Evolutionary conservation across 805 yeast species (phyloP), one percentile per base, ranked within the genome.

Genomic region (Candida silvicultrix): DNA sequence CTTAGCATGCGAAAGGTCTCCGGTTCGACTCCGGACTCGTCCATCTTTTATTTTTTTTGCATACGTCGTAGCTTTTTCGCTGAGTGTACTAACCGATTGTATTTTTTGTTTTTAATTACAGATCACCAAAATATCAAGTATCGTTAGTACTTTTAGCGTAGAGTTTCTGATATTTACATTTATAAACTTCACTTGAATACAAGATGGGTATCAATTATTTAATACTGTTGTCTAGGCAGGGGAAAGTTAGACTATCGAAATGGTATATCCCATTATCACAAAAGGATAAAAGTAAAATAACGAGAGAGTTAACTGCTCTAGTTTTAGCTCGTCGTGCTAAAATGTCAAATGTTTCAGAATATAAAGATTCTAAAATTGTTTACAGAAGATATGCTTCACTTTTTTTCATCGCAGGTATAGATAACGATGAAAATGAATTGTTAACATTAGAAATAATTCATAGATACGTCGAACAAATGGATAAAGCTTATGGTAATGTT

Each of bases 401-500:
- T 47, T 94, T 88, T 57, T 94, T 94, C 66, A 77, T 94, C 41
- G 85, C 88, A 35, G 97, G 96, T 0, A 80, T 90, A 23, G 94
- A 85, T 43, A 74, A 77, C 38, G 83, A 78, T 40, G 96, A 87
- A 59, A 94, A 94, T 63, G 99, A 94, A 63, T 72, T 94, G 51
- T 66, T 88, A 45, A 82, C 95, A 1, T 70, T 94, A 46, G 99
- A 94, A 59, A 70, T 85, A 16, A 83, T 94, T 43, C 99, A 94
- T 63, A 74, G 97, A 49, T 94, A 83, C 63, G 99, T 94, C 37
- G 99, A 94, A 64, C 89, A 88, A 53, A 89, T 94, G 97, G 99
- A 94, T 70, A 84, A 85, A 56, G 81, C 89, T 49, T 94, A 88
- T 62, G 97, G 97, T 12, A 92, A 89, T 59, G 99, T 94, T 16